These are phyloP conservation scores for Cucurbita argyrosperma DNA, from an alignment of 306 rosid species.

Conservation along the genomic window DNA sequence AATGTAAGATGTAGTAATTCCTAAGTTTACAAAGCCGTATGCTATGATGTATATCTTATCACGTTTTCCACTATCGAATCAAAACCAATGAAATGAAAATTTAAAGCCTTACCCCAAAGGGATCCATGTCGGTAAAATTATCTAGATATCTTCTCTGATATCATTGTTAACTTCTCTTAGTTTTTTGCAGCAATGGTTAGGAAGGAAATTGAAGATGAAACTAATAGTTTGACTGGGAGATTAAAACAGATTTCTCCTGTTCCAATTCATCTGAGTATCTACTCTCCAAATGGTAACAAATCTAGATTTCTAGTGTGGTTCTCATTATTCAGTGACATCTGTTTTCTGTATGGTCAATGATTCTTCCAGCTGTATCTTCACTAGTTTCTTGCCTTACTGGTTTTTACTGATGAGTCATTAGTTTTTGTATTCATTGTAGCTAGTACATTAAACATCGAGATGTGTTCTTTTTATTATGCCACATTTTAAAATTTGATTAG, in stretches of 20 bases:
- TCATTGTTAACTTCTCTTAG: conserved; percentile 1
- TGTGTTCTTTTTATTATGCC: neutral
- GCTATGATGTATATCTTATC: neutral
- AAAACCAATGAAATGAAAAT: neutral
- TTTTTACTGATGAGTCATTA: neutral
- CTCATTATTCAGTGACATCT: neutral
- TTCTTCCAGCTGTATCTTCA: neutral
- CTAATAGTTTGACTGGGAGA: conserved; percentile 57
- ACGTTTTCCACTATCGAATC: neutral
- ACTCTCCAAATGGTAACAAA: conserved; percentile 57
- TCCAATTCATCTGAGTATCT: conserved; percentile 80
- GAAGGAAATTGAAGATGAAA: conserved; percentile 80
- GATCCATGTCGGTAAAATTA: neutral
- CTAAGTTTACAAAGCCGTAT: neutral
- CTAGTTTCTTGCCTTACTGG: neutral
- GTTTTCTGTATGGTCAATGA: neutral
- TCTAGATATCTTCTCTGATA: neutral
- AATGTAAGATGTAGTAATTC: neutral
- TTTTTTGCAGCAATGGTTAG: conserved; percentile 52
- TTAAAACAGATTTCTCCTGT: conserved; percentile 68
- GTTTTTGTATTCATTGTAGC: neutral
- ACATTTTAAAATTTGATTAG: neutral
- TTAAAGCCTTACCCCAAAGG: neutral
- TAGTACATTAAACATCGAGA: neutral
- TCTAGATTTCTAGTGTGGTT: neutral